These are phyloP conservation scores for Eimeria praecox DNA, from an alignment of 169 alveolate genomes.

Conservation along the genomic window DNA sequence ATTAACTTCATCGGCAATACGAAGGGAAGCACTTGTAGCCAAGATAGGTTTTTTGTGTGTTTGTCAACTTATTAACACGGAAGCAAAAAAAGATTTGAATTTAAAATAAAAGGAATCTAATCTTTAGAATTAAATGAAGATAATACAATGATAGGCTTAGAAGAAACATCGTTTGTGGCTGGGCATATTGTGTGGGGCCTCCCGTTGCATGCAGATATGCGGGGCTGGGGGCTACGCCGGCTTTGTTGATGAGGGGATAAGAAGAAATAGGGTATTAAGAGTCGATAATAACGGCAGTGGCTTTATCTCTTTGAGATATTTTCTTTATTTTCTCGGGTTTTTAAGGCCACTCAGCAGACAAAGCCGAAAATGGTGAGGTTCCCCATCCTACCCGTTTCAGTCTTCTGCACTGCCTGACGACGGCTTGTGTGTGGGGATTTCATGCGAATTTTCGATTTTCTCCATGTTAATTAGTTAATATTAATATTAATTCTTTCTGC, in stretches of 20 bases:
- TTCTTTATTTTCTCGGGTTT: not conserved
- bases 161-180: not conserved
- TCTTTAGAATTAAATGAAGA: no score
- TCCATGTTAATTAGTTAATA: not conserved
- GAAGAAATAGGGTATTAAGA: not conserved
- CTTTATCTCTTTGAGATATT: not conserved
- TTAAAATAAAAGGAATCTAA: no score
- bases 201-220: not conserved
- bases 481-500: not conserved
- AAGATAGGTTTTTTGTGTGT: no score
- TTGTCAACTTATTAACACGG: no score
- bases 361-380: constrained; percentile 23
- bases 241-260: not conserved
- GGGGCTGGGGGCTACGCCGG: not conserved
- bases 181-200: not conserved
- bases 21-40: no score
- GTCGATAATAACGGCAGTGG: not conserved
- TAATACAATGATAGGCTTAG: not conserved
- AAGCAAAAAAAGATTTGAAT: no score
- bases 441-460: not conserved
- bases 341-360: constrained; percentile 34
- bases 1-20: no score
- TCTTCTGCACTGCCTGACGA: not conserved
- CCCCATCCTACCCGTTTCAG: not conserved
- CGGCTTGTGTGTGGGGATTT: not conserved